Percentiles rank a stretch among this genome's conserved stretches.
Conservation (phyloP, 2,329 filamentous ascomycete species). For the Colletotrichum zoysiae region DNA sequence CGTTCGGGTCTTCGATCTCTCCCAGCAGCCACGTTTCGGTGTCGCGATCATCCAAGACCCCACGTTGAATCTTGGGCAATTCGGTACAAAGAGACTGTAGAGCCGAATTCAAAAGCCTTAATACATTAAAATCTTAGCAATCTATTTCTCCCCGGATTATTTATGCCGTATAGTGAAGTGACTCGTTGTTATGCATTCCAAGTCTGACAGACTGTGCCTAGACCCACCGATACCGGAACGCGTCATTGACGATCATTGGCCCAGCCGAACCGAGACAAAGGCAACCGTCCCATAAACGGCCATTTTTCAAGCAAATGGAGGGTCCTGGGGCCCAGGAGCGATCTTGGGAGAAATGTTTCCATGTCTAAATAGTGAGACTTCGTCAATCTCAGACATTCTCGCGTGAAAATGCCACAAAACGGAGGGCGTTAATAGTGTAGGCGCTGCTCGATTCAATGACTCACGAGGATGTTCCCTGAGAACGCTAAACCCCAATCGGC, state of each 20-base stretch:
- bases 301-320: not conserved
- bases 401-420: not conserved
- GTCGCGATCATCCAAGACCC: not conserved
- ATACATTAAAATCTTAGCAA: not conserved
- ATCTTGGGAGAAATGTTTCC: too few species aligned
- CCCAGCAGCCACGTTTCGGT: not conserved
- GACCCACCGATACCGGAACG: not conserved
- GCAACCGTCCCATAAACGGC: not conserved
- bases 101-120: not conserved
- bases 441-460: not conserved
- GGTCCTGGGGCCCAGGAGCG: not conserved
- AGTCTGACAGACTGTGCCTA: not conserved
- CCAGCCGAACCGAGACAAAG: not conserved
- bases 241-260: not conserved
- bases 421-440: not conserved
- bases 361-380: not conserved
- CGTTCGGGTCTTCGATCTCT: not conserved
- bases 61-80: not conserved
- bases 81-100: not conserved
- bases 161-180: not conserved
- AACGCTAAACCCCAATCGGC: slow-evolving; percentile 20
- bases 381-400: not conserved
- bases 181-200: not conserved
- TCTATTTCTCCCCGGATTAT: not conserved
- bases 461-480: not conserved